Base-by-base conservation (phyloP, 768 basidiomycete genomes). In the Kwoniella sp. region DNA sequence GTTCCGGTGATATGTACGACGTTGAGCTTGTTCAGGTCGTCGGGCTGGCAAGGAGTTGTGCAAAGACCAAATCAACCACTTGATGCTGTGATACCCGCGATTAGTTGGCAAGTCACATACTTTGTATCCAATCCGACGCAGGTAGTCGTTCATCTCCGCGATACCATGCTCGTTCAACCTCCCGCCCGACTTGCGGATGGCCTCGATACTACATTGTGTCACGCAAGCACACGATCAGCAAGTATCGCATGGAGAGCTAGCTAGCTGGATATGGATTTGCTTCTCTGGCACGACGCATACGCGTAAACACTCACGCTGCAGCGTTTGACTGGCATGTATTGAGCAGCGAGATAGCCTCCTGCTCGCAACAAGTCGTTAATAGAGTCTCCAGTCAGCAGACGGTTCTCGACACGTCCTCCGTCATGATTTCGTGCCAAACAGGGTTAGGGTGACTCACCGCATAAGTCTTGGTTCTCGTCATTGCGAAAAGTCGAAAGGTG, bases 1-100 rank as follows among this genome's bases (percentile, higher is more conserved):
- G 96, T 98, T 2, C 95, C 95, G 9, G 95, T 94, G 70, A 99
- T 88, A 83, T 99, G 95, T 53, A 98, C 86, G 63, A 95, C 92
- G 80, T 97, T 95, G 59, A 99, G 84, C 25, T 82, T 82, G 77
- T 97, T 93, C 48, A 99, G 85, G 68, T 94, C 89, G 63, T 86
- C 84, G 47, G 90, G 86, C 93, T 96, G 31, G 34, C 8, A 53
- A 13, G 34, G 25, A 1, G 26, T 5, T 5, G 34, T 13, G 54
- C 5, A 54, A 23, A 12, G n/a, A 55, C 12, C 12, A 17, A 3
- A 7, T 3, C 20, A 15, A 29, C 28, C n/a, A n/a, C n/a, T n/a
- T n/a, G n/a, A n/a, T n/a, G n/a, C n/a, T n/a, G n/a, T 7, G 41
- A 41, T 26, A 29, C 23, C 30, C 22, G 15, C 38, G 26, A 13